Conservation (phyloP, 768 basidiomycete genomes). For the Candolleomyces eurysporus region DNA sequence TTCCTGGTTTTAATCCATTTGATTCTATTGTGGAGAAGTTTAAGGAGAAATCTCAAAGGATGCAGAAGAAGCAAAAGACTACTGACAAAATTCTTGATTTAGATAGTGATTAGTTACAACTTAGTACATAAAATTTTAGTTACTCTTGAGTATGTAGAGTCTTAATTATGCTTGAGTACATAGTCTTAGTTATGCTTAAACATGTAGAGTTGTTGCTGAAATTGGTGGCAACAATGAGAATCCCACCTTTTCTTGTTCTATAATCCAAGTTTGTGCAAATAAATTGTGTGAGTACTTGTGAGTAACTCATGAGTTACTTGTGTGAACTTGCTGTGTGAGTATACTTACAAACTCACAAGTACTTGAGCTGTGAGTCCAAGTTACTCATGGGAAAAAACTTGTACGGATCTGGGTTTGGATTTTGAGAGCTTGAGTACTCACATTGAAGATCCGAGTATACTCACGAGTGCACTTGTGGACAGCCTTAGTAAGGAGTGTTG, state of each 20-base stretch:
- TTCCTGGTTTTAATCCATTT: not conserved
- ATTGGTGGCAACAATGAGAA: too few relatives aligned
- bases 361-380: slow-evolving; percentile 10
- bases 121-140: too few relatives aligned
- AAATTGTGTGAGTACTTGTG: not conserved
- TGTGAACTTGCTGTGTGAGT: not conserved
- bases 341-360: slow-evolving; percentile 5
- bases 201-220: too few relatives aligned
- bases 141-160: too few relatives aligned
- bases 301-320: too few relatives aligned
- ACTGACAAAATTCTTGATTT: not conserved
- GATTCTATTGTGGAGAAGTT: not conserved
- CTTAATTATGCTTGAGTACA: too few relatives aligned
- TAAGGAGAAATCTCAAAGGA: not conserved
- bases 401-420: slow-evolving; percentile 10
- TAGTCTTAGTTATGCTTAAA: too few relatives aligned
- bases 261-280: slow-evolving; percentile 5
- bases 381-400: slow-evolving; percentile 10
- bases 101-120: too few relatives aligned
- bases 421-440: slow-evolving; percentile 7
- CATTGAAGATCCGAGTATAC: too few relatives aligned
- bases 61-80: not conserved
- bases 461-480: slow-evolving; percentile 11
- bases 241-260: not conserved
- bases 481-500: slow-evolving; percentile 10